phyloP scores from a whole-genome alignment of 305 asterid species.

The Withania somnifera region DNA sequence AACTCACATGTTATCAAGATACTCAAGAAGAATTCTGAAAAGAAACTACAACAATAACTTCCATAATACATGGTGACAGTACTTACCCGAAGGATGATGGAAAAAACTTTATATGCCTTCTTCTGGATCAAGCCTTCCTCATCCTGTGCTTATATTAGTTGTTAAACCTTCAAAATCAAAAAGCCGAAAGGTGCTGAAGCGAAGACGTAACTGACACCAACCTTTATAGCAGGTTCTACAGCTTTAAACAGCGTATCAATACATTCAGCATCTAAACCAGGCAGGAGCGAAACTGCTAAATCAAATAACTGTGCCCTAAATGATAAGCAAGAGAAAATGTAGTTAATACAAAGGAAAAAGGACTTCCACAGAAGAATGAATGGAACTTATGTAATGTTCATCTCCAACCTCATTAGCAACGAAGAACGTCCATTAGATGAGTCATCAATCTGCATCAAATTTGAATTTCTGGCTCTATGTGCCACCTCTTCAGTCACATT shows the following conservation, averaged over 20 bases:
- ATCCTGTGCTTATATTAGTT: conserved; percentile 35
- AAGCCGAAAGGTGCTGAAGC: not conserved
- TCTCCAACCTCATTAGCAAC: conserved; percentile 49
- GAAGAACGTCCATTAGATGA: conserved; percentile 30
- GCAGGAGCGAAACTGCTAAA: conserved; percentile 74
- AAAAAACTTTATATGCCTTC: conserved; percentile 75
- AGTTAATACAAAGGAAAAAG: not conserved
- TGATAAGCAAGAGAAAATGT: conserved; percentile 6
- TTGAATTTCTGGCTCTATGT: conserved; percentile 26
- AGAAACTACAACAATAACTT: not conserved
- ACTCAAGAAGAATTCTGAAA: not conserved
- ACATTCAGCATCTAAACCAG: conserved; percentile 66
- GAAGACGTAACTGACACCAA: conserved; percentile 7
- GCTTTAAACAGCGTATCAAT: conserved; percentile 53
- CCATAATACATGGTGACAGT: not conserved
- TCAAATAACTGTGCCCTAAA: conserved; percentile 74
- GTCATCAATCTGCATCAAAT: conserved; percentile 65
- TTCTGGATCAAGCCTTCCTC: conserved; percentile 74
- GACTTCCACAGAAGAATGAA: not conserved
- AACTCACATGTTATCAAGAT: not conserved
- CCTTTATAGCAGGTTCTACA: conserved; percentile 58
- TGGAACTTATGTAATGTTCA: not conserved
- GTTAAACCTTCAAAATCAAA: not conserved
- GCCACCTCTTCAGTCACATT: conserved; percentile 34
- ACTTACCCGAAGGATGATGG: conserved; percentile 60